Percentiles rank a stretch among this genome's conserved stretches.
Conservation (phyloP, 257 asterid genomes). For the Lycium ferocissimum region DNA sequence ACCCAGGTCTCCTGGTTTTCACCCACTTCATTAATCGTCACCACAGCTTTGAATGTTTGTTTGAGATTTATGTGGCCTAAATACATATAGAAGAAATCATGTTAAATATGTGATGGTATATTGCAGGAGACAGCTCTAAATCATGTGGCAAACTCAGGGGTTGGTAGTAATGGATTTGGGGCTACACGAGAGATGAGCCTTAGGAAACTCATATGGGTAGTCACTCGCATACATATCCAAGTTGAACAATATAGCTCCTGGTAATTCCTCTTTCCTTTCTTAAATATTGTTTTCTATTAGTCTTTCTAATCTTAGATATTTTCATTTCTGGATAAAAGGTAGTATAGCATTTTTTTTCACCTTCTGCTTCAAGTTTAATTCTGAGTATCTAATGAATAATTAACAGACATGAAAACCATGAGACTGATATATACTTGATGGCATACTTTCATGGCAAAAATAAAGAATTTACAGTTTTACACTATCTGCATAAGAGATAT, state of each 20-base stretch:
- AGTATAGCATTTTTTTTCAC: not conserved
- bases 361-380: not conserved
- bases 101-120: not conserved
- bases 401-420: not conserved
- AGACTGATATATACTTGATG: not conserved
- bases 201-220: constrained; percentile 86
- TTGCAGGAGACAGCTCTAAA: constrained; percentile 85
- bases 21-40: not conserved
- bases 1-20: too few species aligned
- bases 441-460: not conserved
- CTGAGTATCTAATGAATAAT: not conserved
- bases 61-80: not conserved
- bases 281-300: too few species aligned
- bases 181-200: constrained; percentile 87
- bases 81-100: not conserved
- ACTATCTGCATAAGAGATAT: too few species aligned
- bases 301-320: not conserved
- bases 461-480: too few species aligned
- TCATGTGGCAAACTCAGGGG: constrained; percentile 78
- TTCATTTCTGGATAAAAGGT: not conserved
- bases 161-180: constrained; percentile 82
- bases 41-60: not conserved
- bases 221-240: constrained; percentile 71
- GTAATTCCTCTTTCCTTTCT: constrained; percentile 38
- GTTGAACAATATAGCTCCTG: constrained; percentile 77